Evolutionary conservation across 192 early-diverging fungal genomes (phyloP).

Genomic region (Radiomyces spectabilis): DNA sequence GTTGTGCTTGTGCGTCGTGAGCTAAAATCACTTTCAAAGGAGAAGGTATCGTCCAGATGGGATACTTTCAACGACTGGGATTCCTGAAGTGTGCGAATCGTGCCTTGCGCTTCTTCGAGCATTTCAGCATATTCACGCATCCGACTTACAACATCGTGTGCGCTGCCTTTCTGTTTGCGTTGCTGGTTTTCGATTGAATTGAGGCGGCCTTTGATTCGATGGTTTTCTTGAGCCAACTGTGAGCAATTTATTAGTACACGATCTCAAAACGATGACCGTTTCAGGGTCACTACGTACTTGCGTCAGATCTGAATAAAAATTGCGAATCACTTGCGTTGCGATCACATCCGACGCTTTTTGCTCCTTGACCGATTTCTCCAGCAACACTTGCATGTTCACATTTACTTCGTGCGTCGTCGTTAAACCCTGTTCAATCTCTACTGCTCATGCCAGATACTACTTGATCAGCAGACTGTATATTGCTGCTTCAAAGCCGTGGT

Average conservation of each 20-base stretch:
- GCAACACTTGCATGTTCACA: slow-evolving; percentile 21
- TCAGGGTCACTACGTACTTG: neutral
- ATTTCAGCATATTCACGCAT: slow-evolving; percentile 24
- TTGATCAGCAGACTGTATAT: too few relatives aligned
- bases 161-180: slow-evolving; percentile 15
- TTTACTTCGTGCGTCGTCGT: slow-evolving; percentile 24
- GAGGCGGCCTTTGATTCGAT: slow-evolving; percentile 10
- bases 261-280: neutral
- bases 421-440: slow-evolving; percentile 15
- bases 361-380: slow-evolving; percentile 17
- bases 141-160: slow-evolving; percentile 9
- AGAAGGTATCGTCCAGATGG: too few relatives aligned
- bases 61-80: too few relatives aligned
- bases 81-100: slow-evolving; percentile 12
- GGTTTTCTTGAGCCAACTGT: slow-evolving; percentile 13
- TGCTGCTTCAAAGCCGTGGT: too few relatives aligned
- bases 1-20: too few relatives aligned
- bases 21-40: too few relatives aligned
- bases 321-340: slow-evolving; percentile 14
- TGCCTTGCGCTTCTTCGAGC: slow-evolving; percentile 26
- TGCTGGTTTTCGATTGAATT: slow-evolving; percentile 16
- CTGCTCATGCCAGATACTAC: neutral
- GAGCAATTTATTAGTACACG: neutral
- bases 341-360: slow-evolving; percentile 19
- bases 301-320: slow-evolving; percentile 17